Evolutionary conservation across 2,329 filamentous ascomycete genomes (phyloP).

Genomic region (Lasiodiplodia citricola): DNA sequence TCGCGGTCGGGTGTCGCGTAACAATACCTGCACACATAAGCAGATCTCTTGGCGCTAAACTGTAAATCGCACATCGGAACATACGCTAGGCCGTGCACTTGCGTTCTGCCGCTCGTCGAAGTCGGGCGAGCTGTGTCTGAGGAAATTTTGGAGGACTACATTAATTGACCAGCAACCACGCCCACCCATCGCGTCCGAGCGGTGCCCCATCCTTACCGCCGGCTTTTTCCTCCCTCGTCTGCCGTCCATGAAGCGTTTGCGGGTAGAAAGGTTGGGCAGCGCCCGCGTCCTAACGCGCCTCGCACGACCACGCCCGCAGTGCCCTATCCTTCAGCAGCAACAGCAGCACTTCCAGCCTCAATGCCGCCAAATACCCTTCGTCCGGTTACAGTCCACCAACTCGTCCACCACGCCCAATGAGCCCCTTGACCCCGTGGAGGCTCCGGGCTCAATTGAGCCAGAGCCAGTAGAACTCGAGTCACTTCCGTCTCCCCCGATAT

Average conservation of each 20-base stretch:
- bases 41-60: neutral
- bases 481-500: slow-evolving; percentile 74
- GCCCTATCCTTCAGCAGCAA: slow-evolving; percentile 34
- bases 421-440: neutral
- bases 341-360: slow-evolving; percentile 23
- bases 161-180: slow-evolving; percentile 23
- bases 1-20: slow-evolving; percentile 15
- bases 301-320: slow-evolving; percentile 51
- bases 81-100: slow-evolving; percentile 5
- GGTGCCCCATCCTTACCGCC: slow-evolving; percentile 13
- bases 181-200: slow-evolving; percentile 22
- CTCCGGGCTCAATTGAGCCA: neutral
- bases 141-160: slow-evolving; percentile 26
- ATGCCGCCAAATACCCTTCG: slow-evolving; percentile 25
- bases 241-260: slow-evolving; percentile 64
- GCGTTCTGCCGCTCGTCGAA: slow-evolving; percentile 19
- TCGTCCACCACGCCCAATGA: neutral
- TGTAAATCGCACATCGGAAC: neutral
- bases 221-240: slow-evolving; percentile 1
- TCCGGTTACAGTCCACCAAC: slow-evolving; percentile 36
- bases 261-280: slow-evolving; percentile 64
- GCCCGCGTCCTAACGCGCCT: slow-evolving; percentile 58
- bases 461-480: slow-evolving; percentile 34
- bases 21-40: slow-evolving; percentile 29
- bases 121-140: slow-evolving; percentile 23